Conservation (phyloP, 306 rosid species). For the Dalbergia oliveri region DNA sequence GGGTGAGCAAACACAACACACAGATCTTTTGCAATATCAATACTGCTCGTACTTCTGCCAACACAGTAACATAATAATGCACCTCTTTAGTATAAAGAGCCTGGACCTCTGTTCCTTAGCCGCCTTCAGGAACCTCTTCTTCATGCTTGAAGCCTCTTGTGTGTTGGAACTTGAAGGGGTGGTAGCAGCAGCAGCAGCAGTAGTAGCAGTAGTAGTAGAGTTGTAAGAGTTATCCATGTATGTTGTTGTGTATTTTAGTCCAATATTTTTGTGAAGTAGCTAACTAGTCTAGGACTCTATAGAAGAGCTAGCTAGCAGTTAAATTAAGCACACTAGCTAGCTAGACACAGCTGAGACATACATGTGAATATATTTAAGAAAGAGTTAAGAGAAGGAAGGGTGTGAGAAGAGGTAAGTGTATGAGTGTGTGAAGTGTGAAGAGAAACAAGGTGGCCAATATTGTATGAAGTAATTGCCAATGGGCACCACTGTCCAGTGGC, state of each 20-base stretch:
- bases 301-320: too few relatives aligned
- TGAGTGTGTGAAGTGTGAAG: too few relatives aligned
- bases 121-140: slow-evolving; percentile 56
- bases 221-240: slow-evolving; percentile 45
- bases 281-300: background rate
- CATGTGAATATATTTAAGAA: too few relatives aligned
- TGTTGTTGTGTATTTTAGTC: background rate
- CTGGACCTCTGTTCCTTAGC: slow-evolving; percentile 66
- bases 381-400: background rate
- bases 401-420: slow-evolving; percentile 2
- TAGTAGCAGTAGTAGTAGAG: background rate
- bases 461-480: slow-evolving; percentile 1
- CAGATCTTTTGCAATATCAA: background rate
- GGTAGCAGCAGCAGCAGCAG: background rate
- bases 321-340: background rate
- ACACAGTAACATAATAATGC: slow-evolving; percentile 63
- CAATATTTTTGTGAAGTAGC: background rate
- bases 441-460: background rate
- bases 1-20: background rate
- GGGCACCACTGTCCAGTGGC: slow-evolving; percentile 3
- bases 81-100: slow-evolving; percentile 65
- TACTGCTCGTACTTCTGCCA: slow-evolving; percentile 68
- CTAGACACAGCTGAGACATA: background rate
- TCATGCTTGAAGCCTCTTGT: slow-evolving; percentile 49
- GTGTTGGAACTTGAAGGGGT: slow-evolving; percentile 41